Conservation (phyloP, 495 filamentous ascomycete genomes). For the Talaromyces ruber region DNA sequence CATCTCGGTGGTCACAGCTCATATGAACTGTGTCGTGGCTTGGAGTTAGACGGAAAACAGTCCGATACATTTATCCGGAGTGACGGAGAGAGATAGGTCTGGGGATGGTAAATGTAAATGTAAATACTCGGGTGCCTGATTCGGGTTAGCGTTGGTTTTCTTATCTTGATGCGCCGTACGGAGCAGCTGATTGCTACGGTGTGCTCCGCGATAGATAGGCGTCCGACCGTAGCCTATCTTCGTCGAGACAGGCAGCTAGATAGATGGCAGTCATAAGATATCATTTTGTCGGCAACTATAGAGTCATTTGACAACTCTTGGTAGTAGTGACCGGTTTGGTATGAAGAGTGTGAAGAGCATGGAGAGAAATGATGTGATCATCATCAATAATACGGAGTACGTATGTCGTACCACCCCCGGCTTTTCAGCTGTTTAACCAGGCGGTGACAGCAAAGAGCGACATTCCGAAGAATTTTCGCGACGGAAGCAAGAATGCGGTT, state of each 20-base stretch:
- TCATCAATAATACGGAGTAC: not conserved
- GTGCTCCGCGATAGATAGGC: not conserved
- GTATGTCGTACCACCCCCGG: not conserved
- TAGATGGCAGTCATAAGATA: not conserved
- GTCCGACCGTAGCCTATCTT: not conserved
- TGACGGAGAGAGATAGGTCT: not conserved
- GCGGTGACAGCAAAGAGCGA: not conserved
- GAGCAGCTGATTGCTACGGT: not conserved
- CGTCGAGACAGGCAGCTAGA: too few relatives aligned
- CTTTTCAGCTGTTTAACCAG: not conserved
- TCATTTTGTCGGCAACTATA: not conserved
- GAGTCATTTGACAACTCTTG: not conserved
- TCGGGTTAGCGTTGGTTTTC: not conserved
- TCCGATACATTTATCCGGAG: not conserved
- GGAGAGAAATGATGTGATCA: not conserved
- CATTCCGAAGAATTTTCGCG: conserved; percentile 6
- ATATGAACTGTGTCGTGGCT: not conserved
- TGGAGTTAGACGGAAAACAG: not conserved
- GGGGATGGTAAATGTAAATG: too few relatives aligned
- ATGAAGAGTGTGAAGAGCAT: too few relatives aligned
- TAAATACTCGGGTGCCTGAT: not conserved
- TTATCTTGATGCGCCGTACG: not conserved
- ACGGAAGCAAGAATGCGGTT: not conserved
- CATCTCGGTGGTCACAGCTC: not conserved
- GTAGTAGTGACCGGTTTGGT: too few relatives aligned